Evolutionary conservation across 371 early-diverging fungal species (phyloP).

Genomic region (Lichtheimia corymbifera): DNA sequence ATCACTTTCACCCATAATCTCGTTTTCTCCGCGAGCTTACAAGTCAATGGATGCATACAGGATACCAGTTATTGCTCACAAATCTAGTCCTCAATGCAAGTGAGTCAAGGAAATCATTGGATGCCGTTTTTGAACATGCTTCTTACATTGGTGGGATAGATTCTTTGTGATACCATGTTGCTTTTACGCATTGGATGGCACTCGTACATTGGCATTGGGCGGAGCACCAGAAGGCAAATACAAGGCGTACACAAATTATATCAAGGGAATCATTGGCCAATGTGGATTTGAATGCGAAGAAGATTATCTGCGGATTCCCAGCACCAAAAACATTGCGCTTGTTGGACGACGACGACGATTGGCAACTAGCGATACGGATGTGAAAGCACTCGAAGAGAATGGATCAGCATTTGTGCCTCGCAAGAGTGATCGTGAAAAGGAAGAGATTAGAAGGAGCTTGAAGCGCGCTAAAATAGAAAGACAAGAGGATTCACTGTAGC

Average conservation of each 20-base stretch:
- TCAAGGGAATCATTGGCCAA: slow-evolving; percentile 51
- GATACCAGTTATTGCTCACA: slow-evolving; percentile 77
- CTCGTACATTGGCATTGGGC: slow-evolving; percentile 43
- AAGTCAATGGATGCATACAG: slow-evolving; percentile 4
- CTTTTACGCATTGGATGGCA: slow-evolving; percentile 72
- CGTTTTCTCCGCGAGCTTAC: background rate
- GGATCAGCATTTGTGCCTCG: slow-evolving; percentile 56
- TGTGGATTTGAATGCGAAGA: slow-evolving; percentile 68
- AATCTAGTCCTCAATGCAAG: slow-evolving; percentile 60
- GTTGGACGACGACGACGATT: slow-evolving; percentile 56
- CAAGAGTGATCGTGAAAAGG: slow-evolving; percentile 61
- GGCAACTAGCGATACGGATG: slow-evolving; percentile 10
- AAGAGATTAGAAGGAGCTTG: slow-evolving; percentile 40
- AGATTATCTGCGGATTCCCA: slow-evolving; percentile 84
- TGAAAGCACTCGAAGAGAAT: slow-evolving; percentile 26
- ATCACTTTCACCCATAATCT: background rate
- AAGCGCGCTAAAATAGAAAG: slow-evolving; percentile 40
- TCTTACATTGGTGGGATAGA: background rate
- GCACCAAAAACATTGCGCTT: slow-evolving; percentile 85
- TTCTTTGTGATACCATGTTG: slow-evolving; percentile 69
- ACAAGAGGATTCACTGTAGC: slow-evolving; percentile 3
- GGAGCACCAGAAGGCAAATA: slow-evolving; percentile 55
- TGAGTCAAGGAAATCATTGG: slow-evolving; percentile 24
- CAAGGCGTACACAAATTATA: slow-evolving; percentile 69
- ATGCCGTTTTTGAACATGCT: no score